Evolutionary conservation across 768 basidiomycete species (phyloP).

Genomic region (Suillus sp.): DNA sequence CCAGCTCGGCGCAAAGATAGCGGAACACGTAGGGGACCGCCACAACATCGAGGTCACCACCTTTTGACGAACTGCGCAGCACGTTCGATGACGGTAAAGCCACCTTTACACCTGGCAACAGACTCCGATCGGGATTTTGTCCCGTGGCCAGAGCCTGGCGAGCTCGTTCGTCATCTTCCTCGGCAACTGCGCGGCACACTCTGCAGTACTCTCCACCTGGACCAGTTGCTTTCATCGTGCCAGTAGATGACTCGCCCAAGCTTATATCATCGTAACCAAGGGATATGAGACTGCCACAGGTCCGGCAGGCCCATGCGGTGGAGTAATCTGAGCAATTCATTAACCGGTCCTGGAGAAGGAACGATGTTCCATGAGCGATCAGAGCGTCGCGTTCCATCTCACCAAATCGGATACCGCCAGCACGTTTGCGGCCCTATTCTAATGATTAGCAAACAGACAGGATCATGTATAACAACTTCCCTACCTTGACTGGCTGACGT

Average conservation of each 20-base stretch:
- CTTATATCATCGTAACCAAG: conserved; percentile 92
- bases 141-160: conserved; percentile 62
- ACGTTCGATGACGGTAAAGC: conserved; percentile 70
- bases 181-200: conserved; percentile 77
- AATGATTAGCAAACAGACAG: conserved; percentile 8
- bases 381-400: conserved; percentile 99
- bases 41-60: conserved; percentile 89
- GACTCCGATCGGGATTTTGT: conserved; percentile 43
- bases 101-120: conserved; percentile 58
- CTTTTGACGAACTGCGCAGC: conserved; percentile 58
- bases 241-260: conserved; percentile 61
- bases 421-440: conserved; percentile 89
- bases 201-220: conserved; percentile 94
- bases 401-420: conserved; percentile 98
- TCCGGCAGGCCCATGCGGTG: conserved; percentile 97
- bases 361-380: conserved; percentile 97
- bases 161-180: conserved; percentile 62
- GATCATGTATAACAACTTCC: conserved; percentile 20
- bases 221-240: conserved; percentile 58
- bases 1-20: conserved; percentile 92
- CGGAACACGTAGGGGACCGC: conserved; percentile 95
- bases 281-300: conserved; percentile 93
- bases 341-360: conserved; percentile 95
- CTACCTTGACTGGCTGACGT: conserved; percentile 93
- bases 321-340: conserved; percentile 99